Percentiles rank a stretch among this genome's conserved stretches.
These are phyloP conservation scores for Sungouiozyma intestinalis DNA, from an alignment of 805 yeast genomes.

Conservation along the genomic window DNA sequence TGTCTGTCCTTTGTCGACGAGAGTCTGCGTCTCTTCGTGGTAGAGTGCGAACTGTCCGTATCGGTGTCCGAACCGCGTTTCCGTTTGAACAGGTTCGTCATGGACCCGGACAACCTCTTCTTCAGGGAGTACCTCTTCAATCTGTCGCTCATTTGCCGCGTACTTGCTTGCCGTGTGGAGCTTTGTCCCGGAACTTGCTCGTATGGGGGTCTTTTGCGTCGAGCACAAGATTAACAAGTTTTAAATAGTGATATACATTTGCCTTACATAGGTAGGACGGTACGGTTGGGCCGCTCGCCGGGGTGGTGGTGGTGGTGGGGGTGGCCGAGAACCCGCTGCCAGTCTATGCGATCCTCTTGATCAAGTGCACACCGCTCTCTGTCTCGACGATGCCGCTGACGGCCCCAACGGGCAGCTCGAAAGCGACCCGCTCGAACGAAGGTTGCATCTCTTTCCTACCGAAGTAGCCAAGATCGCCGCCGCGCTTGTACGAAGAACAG, in stretches of 20 bases:
- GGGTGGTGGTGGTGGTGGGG: too few species aligned
- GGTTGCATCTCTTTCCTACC: slow-evolving; percentile 94
- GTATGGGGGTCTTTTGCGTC: too few species aligned
- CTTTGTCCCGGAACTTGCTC: too few species aligned
- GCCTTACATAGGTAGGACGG: too few species aligned
- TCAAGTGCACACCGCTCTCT: slow-evolving; percentile 83
- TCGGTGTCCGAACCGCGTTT: slow-evolving; percentile 17
- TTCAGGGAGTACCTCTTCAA: slow-evolving; percentile 11
- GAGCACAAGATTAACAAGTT: too few species aligned
- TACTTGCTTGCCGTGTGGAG: neutral
- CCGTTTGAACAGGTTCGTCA: slow-evolving; percentile 27
- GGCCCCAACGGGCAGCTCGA: slow-evolving; percentile 72
- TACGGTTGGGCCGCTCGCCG: too few species aligned
- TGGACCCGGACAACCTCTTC: slow-evolving; percentile 22
- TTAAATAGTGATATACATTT: too few species aligned
- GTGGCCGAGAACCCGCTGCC: neutral
- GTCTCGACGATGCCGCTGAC: slow-evolving; percentile 75
- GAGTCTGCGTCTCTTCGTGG: neutral
- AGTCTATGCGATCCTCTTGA: slow-evolving; percentile 43
- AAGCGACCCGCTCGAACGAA: slow-evolving; percentile 80
- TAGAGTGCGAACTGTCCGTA: slow-evolving; percentile 9
- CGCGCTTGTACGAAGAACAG: slow-evolving; percentile 74
- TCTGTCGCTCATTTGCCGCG: neutral
- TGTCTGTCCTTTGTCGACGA: slow-evolving; percentile 16
- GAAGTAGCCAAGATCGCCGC: slow-evolving; percentile 88